phyloP scores from a whole-genome alignment of 495 filamentous ascomycete genomes.

The Podospora fimiseda region DNA sequence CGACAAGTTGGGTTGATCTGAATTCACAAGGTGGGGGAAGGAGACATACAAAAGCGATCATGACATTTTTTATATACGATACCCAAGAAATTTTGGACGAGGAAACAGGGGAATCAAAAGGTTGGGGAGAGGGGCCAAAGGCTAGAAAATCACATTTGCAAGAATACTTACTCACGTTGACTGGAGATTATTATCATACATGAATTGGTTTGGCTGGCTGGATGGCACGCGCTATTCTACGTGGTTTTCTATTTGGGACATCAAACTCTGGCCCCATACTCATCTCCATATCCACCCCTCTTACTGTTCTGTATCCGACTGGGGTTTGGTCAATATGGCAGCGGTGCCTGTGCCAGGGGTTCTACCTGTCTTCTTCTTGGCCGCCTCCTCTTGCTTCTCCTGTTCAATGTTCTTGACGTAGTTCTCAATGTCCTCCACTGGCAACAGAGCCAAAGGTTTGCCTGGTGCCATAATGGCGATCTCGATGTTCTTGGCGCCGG shows the following conservation, averaged over 20 bases:
- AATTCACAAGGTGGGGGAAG: background rate
- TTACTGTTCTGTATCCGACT: constrained; percentile 40
- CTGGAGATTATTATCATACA: background rate
- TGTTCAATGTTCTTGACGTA: constrained; percentile 98
- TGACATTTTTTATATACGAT: background rate
- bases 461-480: constrained; percentile 98
- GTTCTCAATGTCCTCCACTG: constrained; percentile 87
- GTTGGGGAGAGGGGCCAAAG: too few relatives aligned
- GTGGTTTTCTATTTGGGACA: background rate
- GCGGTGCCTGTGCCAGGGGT: constrained; percentile 69
- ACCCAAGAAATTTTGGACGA: background rate
- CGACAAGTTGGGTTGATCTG: constrained; percentile 63
- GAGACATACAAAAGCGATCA: background rate
- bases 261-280: background rate
- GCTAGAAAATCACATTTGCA: too few relatives aligned
- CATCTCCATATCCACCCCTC: background rate
- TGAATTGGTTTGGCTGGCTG: background rate
- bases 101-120: background rate
- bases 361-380: constrained; percentile 87
- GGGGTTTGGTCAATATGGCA: constrained; percentile 66
- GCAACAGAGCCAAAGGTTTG: constrained; percentile 85
- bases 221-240: background rate
- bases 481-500: constrained; percentile 98
- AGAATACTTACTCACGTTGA: too few relatives aligned
- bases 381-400: constrained; percentile 97